Conservation (phyloP, 345 rosid species). For the Carallia pectinifolia region DNA sequence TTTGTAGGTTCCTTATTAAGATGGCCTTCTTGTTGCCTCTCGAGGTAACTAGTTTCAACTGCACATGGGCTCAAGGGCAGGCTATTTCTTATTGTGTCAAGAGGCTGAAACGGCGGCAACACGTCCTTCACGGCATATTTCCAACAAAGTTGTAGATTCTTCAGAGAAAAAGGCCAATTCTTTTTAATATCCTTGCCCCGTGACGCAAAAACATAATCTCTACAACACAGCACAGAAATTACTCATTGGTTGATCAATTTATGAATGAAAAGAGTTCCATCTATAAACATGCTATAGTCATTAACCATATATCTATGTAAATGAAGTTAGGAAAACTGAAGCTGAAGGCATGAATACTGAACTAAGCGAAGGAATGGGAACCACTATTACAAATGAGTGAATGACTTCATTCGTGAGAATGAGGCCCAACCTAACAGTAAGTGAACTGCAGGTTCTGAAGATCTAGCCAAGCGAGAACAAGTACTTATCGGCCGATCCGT, state of each 20-base stretch:
- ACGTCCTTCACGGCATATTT: slow-evolving; percentile 84
- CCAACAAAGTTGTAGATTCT: slow-evolving; percentile 71
- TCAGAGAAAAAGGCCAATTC: slow-evolving; percentile 87
- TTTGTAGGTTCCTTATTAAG: slow-evolving; percentile 26
- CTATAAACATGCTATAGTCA: too few species aligned
- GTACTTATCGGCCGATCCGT: too few species aligned
- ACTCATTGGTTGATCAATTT: not conserved
- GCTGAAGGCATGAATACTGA: too few species aligned
- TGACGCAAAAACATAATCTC: slow-evolving; percentile 77
- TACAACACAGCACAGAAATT: slow-evolving; percentile 35
- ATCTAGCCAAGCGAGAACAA: slow-evolving; percentile 13
- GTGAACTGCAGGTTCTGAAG: slow-evolving; percentile 11
- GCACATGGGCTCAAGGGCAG: slow-evolving; percentile 25
- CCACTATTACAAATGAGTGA: too few species aligned
- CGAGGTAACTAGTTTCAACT: slow-evolving; percentile 34
- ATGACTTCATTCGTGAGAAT: too few species aligned
- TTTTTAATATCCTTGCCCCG: slow-evolving; percentile 73
- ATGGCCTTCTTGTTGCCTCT: slow-evolving; percentile 32
- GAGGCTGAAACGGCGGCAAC: slow-evolving; percentile 77
- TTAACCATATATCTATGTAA: not conserved
- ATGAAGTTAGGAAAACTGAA: too few species aligned
- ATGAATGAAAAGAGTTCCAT: not conserved
- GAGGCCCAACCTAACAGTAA: not conserved
- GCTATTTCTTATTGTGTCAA: slow-evolving; percentile 40
- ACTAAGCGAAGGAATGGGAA: too few species aligned